Percentiles rank a stretch among this genome's conserved stretches.
Evolutionary conservation across 208 protist genomes (phyloP).

Genomic region (Wallacemonas sp.): DNA sequence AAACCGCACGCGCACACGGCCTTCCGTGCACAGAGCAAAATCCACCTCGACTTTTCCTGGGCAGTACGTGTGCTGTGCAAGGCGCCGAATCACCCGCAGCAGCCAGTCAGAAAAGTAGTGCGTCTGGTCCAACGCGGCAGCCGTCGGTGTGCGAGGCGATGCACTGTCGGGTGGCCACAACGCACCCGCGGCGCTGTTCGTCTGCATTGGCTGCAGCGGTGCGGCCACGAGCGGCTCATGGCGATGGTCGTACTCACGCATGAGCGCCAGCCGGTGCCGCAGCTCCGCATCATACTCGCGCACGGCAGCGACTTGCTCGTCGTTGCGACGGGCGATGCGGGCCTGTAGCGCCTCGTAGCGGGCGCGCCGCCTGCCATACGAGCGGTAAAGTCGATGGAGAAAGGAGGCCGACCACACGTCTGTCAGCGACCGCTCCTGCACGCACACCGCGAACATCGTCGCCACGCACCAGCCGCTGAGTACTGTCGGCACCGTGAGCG

Average conservation of each 20-base stretch:
- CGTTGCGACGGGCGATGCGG: conserved; percentile 7
- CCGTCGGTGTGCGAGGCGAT: neutral
- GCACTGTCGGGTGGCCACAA: too few relatives aligned
- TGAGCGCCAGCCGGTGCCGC: neutral
- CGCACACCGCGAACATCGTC: conserved; percentile 20
- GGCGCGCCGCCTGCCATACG: conserved; percentile 14
- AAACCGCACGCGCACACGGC: neutral
- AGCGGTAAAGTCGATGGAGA: conserved; percentile 23
- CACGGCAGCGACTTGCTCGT: conserved; percentile 17
- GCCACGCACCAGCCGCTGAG: conserved; percentile 12
- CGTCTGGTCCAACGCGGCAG: neutral
- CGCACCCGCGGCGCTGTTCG: too few relatives aligned
- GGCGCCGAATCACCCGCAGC: conserved; percentile 12
- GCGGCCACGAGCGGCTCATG: neutral
- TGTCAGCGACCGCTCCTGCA: conserved; percentile 30
- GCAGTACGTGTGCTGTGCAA: conserved; percentile 47
- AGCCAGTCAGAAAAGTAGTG: too few relatives aligned
- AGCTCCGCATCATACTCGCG: conserved; percentile 13
- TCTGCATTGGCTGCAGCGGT: neutral
- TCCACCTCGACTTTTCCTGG: conserved; percentile 23
- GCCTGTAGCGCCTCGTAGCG: conserved; percentile 19
- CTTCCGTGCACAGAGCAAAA: neutral
- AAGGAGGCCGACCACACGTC: conserved; percentile 19
- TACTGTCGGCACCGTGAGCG: neutral
- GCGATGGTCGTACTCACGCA: neutral